These are phyloP conservation scores for Stropharia rugosoannulata DNA, from an alignment of 768 basidiomycete genomes.

Conservation along the genomic window DNA sequence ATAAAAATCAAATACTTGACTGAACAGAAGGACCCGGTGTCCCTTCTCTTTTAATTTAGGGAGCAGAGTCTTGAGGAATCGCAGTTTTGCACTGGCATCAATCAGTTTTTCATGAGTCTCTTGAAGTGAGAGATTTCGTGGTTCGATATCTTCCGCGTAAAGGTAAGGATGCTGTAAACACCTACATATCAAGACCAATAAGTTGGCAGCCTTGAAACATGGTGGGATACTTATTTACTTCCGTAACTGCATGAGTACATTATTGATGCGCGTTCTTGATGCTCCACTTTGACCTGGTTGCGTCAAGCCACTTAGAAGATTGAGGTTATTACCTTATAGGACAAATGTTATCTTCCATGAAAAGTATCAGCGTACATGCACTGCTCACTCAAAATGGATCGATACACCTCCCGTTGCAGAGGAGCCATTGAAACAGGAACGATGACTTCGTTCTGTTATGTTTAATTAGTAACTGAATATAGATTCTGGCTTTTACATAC, in stretches of 20 bases:
- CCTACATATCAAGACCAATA: constrained; percentile 33
- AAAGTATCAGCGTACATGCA: constrained; percentile 10
- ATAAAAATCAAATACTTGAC: constrained; percentile 58
- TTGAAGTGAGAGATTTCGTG: constrained; percentile 47
- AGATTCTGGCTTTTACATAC: constrained; percentile 34
- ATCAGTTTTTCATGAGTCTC: constrained; percentile 81
- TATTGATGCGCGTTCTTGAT: constrained; percentile 65
- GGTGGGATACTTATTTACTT: constrained; percentile 54
- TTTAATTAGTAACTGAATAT: neutral
- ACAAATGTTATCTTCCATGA: constrained; percentile 1
- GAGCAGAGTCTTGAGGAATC: constrained; percentile 71
- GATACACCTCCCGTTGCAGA: constrained; percentile 86
- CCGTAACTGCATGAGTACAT: constrained; percentile 84
- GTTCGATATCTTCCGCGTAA: constrained; percentile 78
- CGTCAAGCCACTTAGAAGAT: constrained; percentile 60
- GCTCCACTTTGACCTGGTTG: constrained; percentile 35
- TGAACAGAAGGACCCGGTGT: constrained; percentile 89
- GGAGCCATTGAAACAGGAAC: constrained; percentile 88
- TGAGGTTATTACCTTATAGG: constrained; percentile 65
- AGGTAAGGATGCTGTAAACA: constrained; percentile 93
- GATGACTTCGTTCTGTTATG: constrained; percentile 78
- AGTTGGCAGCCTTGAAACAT: neutral
- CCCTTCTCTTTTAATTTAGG: constrained; percentile 84
- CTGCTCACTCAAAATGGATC: constrained; percentile 71
- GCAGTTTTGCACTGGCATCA: constrained; percentile 83